Evolutionary conservation across 176 grass and related monocot genomes (phyloP).

Genomic region (Triticum urartu): DNA sequence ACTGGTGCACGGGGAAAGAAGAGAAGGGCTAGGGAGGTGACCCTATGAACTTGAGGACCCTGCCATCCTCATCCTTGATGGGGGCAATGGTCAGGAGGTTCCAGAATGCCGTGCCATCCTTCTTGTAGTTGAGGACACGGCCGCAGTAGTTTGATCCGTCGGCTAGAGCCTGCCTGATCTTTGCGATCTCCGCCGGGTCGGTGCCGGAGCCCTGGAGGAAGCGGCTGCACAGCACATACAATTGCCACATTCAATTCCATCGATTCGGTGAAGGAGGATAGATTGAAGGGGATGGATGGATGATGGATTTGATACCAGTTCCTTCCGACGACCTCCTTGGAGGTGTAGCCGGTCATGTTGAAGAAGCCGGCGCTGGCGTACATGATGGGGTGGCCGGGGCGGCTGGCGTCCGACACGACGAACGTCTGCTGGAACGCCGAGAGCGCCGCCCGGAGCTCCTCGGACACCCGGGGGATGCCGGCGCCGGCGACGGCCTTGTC

Average conservation of each 20-base stretch:
- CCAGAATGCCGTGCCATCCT: conserved; percentile 84
- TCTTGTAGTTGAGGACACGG: conserved; percentile 94
- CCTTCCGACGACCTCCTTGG: conserved; percentile 62
- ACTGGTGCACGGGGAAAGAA: neutral
- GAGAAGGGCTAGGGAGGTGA: conserved; percentile 23
- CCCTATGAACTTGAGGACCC: conserved; percentile 91
- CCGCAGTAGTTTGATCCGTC: conserved; percentile 60
- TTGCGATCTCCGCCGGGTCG: conserved; percentile 66
- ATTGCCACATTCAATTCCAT: neutral
- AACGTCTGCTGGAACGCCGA: conserved; percentile 82
- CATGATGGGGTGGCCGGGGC: conserved; percentile 58
- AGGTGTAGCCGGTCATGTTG: conserved; percentile 73
- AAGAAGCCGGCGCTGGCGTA: conserved; percentile 76
- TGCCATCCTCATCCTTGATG: conserved; percentile 91
- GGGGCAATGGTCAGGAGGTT: conserved; percentile 89
- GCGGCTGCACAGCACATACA: conserved; percentile 41
- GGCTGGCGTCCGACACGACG: conserved; percentile 69
- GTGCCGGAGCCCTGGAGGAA: conserved; percentile 85
- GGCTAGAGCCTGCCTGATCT: conserved; percentile 76
- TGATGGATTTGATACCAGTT: conserved; percentile 44
- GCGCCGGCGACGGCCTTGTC: neutral
- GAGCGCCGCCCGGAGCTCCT: conserved; percentile 69
- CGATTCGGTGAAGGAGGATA: neutral
- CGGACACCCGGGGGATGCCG: conserved; percentile 53
- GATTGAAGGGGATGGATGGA: no score